Evolutionary conservation across 495 filamentous ascomycete species (phyloP).

Genomic region (Hypoxylon lenormandii): DNA sequence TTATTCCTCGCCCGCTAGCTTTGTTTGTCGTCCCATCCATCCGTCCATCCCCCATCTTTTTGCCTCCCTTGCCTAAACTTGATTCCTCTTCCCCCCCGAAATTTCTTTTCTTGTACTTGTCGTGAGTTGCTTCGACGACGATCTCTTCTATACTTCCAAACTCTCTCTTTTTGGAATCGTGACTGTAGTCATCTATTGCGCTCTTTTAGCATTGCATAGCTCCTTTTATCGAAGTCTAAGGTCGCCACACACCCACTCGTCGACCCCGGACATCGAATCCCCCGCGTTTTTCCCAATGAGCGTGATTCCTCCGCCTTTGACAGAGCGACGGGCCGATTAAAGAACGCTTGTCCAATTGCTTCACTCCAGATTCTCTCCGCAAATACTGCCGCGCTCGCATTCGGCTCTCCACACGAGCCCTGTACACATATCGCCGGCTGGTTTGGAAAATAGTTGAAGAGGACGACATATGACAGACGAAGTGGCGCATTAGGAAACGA

Average conservation of each 20-base stretch:
- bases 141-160: slow-evolving; percentile 26
- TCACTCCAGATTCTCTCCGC: slow-evolving; percentile 47
- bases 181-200: slow-evolving; percentile 24
- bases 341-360: slow-evolving; percentile 47
- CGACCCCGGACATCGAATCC: slow-evolving; percentile 47
- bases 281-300: slow-evolving; percentile 51
- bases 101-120: slow-evolving; percentile 24
- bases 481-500: slow-evolving; percentile 25
- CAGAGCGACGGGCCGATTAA: slow-evolving; percentile 54
- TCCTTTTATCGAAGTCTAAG: slow-evolving; percentile 12
- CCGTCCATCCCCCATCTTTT: slow-evolving; percentile 41
- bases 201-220: slow-evolving; percentile 18
- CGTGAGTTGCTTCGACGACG: slow-evolving; percentile 30
- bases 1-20: slow-evolving; percentile 17
- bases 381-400: slow-evolving; percentile 39
- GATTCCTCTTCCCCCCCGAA: slow-evolving; percentile 21
- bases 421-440: slow-evolving; percentile 35
- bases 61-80: slow-evolving; percentile 28
- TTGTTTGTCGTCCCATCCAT: slow-evolving; percentile 31
- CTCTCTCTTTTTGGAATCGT: slow-evolving; percentile 34
- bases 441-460: slow-evolving; percentile 37
- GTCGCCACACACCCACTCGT: slow-evolving; percentile 26
- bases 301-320: slow-evolving; percentile 50
- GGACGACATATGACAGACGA: slow-evolving; percentile 17
- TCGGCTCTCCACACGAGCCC: slow-evolving; percentile 26